These are phyloP conservation scores for Sarcodon aspratus DNA, from an alignment of 768 basidiomycete species.

Conservation along the genomic window DNA sequence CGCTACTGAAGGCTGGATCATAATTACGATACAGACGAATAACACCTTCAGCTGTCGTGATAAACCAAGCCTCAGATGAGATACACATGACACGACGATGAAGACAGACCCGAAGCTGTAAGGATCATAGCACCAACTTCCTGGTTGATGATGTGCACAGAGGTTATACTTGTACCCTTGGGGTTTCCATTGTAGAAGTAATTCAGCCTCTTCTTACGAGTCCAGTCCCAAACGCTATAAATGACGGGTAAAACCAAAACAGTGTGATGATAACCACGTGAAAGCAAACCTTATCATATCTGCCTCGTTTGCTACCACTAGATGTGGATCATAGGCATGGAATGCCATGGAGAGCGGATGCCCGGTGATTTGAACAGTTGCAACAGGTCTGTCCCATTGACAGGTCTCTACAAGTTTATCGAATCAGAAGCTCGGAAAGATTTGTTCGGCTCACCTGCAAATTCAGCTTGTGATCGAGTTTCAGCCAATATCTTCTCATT, in stretches of 20 bases:
- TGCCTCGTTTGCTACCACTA: conserved; percentile 75
- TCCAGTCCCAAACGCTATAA: conserved; percentile 90
- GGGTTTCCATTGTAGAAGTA: conserved; percentile 87
- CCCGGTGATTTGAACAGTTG: conserved; percentile 45
- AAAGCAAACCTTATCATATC: conserved; percentile 69
- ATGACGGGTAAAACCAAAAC: background rate
- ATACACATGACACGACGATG: background rate
- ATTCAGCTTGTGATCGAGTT: conserved; percentile 56
- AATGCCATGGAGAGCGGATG: conserved; percentile 72
- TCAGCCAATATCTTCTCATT: conserved; percentile 72
- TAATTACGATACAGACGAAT: conserved; percentile 91
- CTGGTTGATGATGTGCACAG: conserved; percentile 89
- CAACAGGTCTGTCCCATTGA: conserved; percentile 66
- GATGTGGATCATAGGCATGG: conserved; percentile 86
- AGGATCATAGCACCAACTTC: conserved; percentile 87
- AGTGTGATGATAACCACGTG: background rate
- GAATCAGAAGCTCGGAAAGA: background rate
- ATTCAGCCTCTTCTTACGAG: conserved; percentile 61
- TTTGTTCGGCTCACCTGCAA: conserved; percentile 46
- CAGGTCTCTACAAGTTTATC: conserved; percentile 32
- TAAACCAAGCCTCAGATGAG: background rate
- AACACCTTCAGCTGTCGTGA: conserved; percentile 69
- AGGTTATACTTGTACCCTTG: conserved; percentile 72
- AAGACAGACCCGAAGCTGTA: conserved; percentile 65
- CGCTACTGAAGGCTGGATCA: conserved; percentile 58